These are phyloP conservation scores for Phytophthora litchii DNA, from an alignment of 352 stramenopile species.

Conservation along the genomic window DNA sequence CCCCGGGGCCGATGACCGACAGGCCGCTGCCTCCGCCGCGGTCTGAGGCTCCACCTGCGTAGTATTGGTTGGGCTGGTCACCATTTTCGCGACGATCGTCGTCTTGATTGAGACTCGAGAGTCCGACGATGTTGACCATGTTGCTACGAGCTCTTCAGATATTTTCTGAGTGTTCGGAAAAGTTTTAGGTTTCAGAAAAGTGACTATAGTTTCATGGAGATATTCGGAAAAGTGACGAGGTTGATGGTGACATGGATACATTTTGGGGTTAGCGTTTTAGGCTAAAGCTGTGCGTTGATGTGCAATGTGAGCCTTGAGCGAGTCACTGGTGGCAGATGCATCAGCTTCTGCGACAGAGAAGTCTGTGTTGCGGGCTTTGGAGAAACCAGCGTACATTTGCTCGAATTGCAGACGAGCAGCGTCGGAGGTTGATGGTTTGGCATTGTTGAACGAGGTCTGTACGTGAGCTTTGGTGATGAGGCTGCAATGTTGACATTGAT, in stretches of 20 bases:
- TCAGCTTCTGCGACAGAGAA: conserved; percentile 67
- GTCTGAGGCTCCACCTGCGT: conserved; percentile 68
- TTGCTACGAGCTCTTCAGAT: background rate
- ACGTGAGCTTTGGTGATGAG: conserved; percentile 63
- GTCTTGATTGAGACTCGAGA: conserved; percentile 71
- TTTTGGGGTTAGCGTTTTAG: conserved; percentile 18
- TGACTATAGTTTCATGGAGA: conserved; percentile 8
- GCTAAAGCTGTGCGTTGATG: conserved; percentile 77
- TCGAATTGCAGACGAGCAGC: conserved; percentile 66
- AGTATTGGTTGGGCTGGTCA: conserved; percentile 67
- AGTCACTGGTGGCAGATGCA: conserved; percentile 45
- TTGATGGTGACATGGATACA: conserved; percentile 16
- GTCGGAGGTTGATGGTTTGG: conserved; percentile 77
- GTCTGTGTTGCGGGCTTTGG: conserved; percentile 70
- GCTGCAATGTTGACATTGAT: conserved; percentile 25
- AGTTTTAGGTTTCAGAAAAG: conserved; percentile 8
- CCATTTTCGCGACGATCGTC: conserved; percentile 38
- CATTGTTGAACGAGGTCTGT: conserved; percentile 63
- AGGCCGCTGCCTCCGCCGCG: conserved; percentile 77
- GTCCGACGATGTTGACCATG: conserved; percentile 85
- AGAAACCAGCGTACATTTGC: conserved; percentile 72
- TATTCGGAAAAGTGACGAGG: conserved; percentile 14
- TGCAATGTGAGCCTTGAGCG: conserved; percentile 57
- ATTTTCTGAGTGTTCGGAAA: too few species aligned
- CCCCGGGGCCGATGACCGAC: conserved; percentile 68